phyloP scores from a whole-genome alignment of 192 early-diverging fungal genomes.

The Entophlyctis luteolus region DNA sequence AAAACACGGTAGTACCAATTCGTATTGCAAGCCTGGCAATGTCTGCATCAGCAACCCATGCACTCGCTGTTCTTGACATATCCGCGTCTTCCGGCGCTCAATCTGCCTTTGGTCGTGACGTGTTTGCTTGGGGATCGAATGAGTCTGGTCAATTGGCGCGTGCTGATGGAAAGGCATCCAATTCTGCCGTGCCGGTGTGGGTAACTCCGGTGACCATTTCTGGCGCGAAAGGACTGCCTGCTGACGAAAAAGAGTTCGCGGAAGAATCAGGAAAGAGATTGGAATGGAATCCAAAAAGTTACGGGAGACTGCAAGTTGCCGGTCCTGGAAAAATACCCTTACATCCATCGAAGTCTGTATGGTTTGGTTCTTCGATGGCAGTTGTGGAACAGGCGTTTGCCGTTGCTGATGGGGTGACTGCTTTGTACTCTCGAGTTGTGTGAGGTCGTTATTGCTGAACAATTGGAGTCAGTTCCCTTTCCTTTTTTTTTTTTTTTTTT shows the following conservation, averaged over 20 bases:
- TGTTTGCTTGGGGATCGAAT: conserved; percentile 42
- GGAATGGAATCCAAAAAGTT: conserved; percentile 1
- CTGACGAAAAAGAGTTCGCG: background rate
- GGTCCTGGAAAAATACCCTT: background rate
- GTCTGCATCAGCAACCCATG: conserved; percentile 22
- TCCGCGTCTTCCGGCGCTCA: background rate
- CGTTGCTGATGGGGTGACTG: conserved; percentile 21
- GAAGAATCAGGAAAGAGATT: background rate
- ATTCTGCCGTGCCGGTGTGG: conserved; percentile 21
- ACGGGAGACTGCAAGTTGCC: conserved; percentile 20
- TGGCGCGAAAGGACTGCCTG: background rate
- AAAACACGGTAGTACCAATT: conserved; percentile 21
- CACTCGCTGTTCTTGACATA: conserved; percentile 30
- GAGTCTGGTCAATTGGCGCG: conserved; percentile 27
- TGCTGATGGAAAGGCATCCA: conserved; percentile 31
- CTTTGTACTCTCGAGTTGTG: conserved; percentile 14
- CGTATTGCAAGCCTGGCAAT: conserved; percentile 18
- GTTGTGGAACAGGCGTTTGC: conserved; percentile 26
- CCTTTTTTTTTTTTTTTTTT: background rate
- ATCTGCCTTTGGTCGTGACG: conserved; percentile 32
- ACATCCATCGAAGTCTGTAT: background rate
- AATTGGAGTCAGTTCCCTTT: background rate
- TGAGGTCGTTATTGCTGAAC: background rate
- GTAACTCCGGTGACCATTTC: background rate
- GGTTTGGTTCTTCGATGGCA: background rate